Percentiles rank a stretch among this genome's conserved stretches.
phyloP scores from a whole-genome alignment of 176 grass and related monocot species.

The Bromus sterilis region DNA sequence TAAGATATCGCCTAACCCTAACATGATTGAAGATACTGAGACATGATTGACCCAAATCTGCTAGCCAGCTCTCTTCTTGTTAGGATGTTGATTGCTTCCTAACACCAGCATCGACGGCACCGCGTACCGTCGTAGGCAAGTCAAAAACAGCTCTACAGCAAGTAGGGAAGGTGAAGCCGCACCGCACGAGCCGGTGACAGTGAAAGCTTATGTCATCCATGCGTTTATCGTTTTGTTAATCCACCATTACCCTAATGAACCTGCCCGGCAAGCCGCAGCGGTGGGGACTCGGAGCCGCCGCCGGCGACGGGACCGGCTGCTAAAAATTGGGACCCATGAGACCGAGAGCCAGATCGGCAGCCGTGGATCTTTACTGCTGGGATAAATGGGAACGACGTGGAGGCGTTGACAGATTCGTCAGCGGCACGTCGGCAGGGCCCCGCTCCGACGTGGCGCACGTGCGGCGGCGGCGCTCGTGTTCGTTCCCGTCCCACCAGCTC shows the following conservation, averaged over 20 bases:
- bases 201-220: background rate
- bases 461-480: background rate
- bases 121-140: background rate
- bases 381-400: background rate
- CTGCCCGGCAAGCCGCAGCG: background rate
- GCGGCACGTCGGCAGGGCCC: background rate
- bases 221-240: background rate
- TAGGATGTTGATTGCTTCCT: background rate
- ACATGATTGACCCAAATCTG: slow-evolving; percentile 1
- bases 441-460: background rate
- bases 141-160: background rate
- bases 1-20: background rate
- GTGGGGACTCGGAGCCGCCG: background rate
- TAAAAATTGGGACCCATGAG: too few species aligned
- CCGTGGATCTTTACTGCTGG: background rate
- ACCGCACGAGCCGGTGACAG: background rate
- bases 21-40: background rate
- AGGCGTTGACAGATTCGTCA: background rate
- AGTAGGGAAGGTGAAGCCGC: background rate
- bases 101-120: background rate
- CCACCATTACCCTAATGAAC: background rate
- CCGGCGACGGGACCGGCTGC: background rate
- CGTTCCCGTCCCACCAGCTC: background rate
- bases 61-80: too few species aligned
- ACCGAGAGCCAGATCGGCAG: background rate